phyloP scores from a whole-genome alignment of 176 grass and related monocot species.

The Raddia distichophylla region DNA sequence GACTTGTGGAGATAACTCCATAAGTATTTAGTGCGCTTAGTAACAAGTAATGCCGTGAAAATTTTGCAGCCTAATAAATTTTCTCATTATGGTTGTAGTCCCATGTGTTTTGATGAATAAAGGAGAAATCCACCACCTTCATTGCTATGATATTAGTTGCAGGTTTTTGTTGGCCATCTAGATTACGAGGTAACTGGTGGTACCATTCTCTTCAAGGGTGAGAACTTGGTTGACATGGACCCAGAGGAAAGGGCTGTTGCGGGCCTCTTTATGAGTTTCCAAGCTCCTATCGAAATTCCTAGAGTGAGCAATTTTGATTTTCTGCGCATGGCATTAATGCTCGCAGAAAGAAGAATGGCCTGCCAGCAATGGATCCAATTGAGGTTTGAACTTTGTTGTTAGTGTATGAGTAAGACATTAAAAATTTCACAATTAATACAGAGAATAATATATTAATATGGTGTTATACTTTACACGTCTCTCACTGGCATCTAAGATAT shows the following conservation, averaged over 20 bases:
- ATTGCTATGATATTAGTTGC: constrained; percentile 1
- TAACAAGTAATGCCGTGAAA: background rate
- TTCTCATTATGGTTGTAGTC: background rate
- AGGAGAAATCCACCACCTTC: background rate
- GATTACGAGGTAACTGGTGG: constrained; percentile 92
- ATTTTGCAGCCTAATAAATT: background rate
- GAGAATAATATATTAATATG: constrained; percentile 4
- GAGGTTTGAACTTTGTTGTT: constrained; percentile 59
- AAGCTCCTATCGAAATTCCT: constrained; percentile 88
- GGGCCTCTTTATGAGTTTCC: constrained; percentile 94
- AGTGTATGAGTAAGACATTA: background rate
- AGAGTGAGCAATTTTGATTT: constrained; percentile 96
- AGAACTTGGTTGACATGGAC: constrained; percentile 87
- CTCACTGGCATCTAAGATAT: constrained; percentile 8
- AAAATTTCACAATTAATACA: background rate
- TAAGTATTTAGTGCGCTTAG: background rate
- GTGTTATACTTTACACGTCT: background rate
- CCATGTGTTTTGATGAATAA: background rate
- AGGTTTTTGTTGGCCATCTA: constrained; percentile 95
- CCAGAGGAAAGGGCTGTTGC: constrained; percentile 94
- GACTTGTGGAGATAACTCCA: constrained; percentile 1
- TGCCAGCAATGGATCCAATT: constrained; percentile 66
- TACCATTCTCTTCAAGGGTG: constrained; percentile 79
- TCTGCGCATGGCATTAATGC: constrained; percentile 91
- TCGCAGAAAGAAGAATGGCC: constrained; percentile 68